These are phyloP conservation scores for Hyaloscypha variabilis DNA, from an alignment of 495 filamentous ascomycete genomes.

Conservation along the genomic window DNA sequence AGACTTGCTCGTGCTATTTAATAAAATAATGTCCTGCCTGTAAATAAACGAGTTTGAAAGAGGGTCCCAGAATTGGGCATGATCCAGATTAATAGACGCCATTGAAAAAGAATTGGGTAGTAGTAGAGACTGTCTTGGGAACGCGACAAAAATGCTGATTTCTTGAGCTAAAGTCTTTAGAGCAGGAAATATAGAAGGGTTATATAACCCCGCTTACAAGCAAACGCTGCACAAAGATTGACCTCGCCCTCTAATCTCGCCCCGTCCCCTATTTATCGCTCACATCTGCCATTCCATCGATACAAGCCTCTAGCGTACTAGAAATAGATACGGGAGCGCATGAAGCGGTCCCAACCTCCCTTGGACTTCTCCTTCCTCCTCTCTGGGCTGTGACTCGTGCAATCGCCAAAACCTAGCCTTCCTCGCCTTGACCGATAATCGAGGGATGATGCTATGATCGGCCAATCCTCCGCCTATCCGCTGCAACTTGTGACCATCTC, in stretches of 20 bases:
- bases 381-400: background rate
- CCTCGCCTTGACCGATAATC: background rate
- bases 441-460: background rate
- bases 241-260: background rate
- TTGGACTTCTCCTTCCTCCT: slow-evolving; percentile 2
- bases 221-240: background rate
- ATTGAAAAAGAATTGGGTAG: background rate
- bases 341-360: background rate
- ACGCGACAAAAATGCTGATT: background rate
- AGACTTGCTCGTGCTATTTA: background rate
- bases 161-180: background rate
- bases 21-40: background rate
- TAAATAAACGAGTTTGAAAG: background rate
- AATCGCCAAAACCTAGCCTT: background rate
- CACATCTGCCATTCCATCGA: background rate
- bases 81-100: background rate
- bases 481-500: background rate
- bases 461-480: background rate
- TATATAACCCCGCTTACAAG: background rate
- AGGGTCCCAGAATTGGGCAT: background rate
- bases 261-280: background rate
- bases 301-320: background rate
- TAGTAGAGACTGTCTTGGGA: background rate
- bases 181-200: background rate
- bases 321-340: background rate